Conservation (phyloP, 208 protist genomes). For the Leishmania martiniquensis region DNA sequence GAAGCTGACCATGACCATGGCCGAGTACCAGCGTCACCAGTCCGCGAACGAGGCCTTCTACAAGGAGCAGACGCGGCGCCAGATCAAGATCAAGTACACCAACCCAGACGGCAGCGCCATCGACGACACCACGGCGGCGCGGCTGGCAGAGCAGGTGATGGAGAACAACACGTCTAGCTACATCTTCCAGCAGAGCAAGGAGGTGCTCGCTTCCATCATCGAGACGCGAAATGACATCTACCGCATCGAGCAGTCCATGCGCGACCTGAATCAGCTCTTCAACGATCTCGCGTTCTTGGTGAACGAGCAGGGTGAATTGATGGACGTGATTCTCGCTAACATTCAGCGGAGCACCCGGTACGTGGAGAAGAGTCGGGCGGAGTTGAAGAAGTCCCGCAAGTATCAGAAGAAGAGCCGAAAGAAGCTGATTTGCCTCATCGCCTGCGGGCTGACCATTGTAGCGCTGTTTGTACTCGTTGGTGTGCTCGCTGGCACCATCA, state of each 20-base stretch:
- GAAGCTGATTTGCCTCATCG: slow-evolving; percentile 74
- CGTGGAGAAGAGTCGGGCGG: slow-evolving; percentile 61
- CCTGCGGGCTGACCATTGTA: slow-evolving; percentile 45
- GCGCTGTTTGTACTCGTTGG: slow-evolving; percentile 53
- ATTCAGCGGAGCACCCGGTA: slow-evolving; percentile 57
- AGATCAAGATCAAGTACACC: slow-evolving; percentile 92
- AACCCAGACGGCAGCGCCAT: slow-evolving; percentile 79
- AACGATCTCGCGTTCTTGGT: slow-evolving; percentile 90
- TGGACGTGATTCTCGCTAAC: slow-evolving; percentile 89
- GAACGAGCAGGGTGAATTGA: slow-evolving; percentile 85
- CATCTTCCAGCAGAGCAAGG: slow-evolving; percentile 92
- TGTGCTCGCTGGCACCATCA: slow-evolving; percentile 37
- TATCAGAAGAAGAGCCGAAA: slow-evolving; percentile 80
- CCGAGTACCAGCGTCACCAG: slow-evolving; percentile 69
- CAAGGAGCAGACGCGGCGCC: slow-evolving; percentile 81
- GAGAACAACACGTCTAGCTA: slow-evolving; percentile 76
- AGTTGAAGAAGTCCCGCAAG: slow-evolving; percentile 79
- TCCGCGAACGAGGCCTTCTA: slow-evolving; percentile 64
- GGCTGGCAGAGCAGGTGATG: slow-evolving; percentile 79
- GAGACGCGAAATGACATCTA: slow-evolving; percentile 92
- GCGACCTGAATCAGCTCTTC: slow-evolving; percentile 87
- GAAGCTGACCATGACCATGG: slow-evolving; percentile 58
- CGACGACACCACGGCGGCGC: slow-evolving; percentile 69
- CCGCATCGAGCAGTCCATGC: slow-evolving; percentile 90
- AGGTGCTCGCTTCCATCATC: slow-evolving; percentile 79